A percentile compares a stretch with the other conserved stretches of the same genome.
Evolutionary conservation across 2,329 filamentous ascomycete species (phyloP).

Genomic region (Hortaea sp.): DNA sequence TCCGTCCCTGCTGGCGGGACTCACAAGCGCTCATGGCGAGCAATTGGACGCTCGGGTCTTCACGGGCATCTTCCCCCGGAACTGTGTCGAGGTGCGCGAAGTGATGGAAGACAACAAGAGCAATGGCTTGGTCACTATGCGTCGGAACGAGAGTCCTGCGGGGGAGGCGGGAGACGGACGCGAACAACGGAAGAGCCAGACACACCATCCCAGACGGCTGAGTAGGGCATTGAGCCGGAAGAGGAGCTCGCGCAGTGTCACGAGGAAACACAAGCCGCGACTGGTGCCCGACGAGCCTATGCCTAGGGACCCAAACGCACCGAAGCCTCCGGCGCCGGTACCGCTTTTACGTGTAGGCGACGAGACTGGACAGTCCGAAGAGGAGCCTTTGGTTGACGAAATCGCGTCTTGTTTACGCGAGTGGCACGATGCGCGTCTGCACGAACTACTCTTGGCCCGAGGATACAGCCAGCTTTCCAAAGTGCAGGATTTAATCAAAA

Average conservation of each 20-base stretch:
- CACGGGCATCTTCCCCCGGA: slow-evolving; percentile 93
- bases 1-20: slow-evolving; percentile 79
- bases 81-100: slow-evolving; percentile 90
- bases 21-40: slow-evolving; percentile 85
- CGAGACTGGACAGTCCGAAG: slow-evolving; percentile 79
- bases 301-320: slow-evolving; percentile 54
- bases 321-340: slow-evolving; percentile 80
- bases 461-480: slow-evolving; percentile 74
- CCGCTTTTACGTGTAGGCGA: slow-evolving; percentile 97
- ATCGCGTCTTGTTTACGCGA: slow-evolving; percentile 93
- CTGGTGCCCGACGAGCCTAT: slow-evolving; percentile 16
- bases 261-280: slow-evolving; percentile 11
- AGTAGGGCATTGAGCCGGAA: slow-evolving; percentile 22
- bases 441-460: slow-evolving; percentile 75
- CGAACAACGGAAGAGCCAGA: slow-evolving; percentile 21
- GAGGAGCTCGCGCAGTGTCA: slow-evolving; percentile 14
- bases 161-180: slow-evolving; percentile 7
- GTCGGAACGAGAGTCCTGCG: neutral
- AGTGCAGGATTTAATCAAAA: slow-evolving; percentile 67
- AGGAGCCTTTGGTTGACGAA: slow-evolving; percentile 90
- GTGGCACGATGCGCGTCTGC: slow-evolving; percentile 96
- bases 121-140: slow-evolving; percentile 7
- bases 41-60: slow-evolving; percentile 93
- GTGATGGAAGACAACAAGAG: slow-evolving; percentile 57
- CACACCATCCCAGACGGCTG: slow-evolving; percentile 15